These are phyloP conservation scores for Flaveria trinervia DNA, from an alignment of 129 eudicot genomes.

Conservation along the genomic window DNA sequence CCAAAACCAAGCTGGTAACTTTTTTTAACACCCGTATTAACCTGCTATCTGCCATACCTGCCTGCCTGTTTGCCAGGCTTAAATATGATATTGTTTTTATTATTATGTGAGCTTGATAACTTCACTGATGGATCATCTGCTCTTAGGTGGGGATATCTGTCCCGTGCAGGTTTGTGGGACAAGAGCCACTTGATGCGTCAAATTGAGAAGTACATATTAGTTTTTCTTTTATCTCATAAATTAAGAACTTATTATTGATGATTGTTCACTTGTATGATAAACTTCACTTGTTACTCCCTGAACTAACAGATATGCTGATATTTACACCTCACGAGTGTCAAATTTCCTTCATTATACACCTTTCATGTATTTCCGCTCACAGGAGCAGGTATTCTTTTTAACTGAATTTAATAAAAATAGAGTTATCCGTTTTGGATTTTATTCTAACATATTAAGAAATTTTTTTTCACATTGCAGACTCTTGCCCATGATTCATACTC, in stretches of 20 bases:
- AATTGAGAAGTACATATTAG: conserved; percentile 72
- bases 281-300: conserved; percentile 8
- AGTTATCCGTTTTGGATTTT: neutral
- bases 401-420: neutral
- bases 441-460: conserved; percentile 19
- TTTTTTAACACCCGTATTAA: neutral
- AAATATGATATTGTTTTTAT: neutral
- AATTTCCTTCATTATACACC: conserved; percentile 96
- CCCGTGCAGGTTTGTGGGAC: conserved; percentile 98
- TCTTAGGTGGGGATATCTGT: conserved; percentile 96
- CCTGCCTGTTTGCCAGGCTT: neutral
- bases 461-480: conserved; percentile 55
- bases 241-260: neutral
- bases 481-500: conserved; percentile 95
- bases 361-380: conserved; percentile 92
- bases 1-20: neutral
- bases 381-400: conserved; percentile 77
- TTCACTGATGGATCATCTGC: conserved; percentile 17
- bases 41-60: neutral
- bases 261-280: neutral
- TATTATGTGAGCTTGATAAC: neutral
- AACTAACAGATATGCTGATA: conserved; percentile 86
- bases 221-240: neutral
- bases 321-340: conserved; percentile 94
- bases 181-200: conserved; percentile 97